Percentiles rank a stretch among this genome's conserved stretches.
phyloP scores from a whole-genome alignment of 306 rosid genomes.

The cucumber (Cucumis sativus) region Cucumber_9930_V3 NC_026658.2:10097001-10097500 shows the following conservation, averaged over 20 bases:
- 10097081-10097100: too few species aligned
- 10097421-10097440: neutral
- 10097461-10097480: neutral
- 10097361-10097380: conserved; percentile 21
- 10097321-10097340: conserved; percentile 58
- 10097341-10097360: conserved; percentile 48
- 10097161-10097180: too few species aligned
- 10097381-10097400: neutral
- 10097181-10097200: too few species aligned
- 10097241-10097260: conserved; percentile 9
- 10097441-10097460: neutral
- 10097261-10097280: conserved; percentile 49
- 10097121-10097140: too few species aligned
- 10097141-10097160: too few species aligned
- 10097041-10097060: too few species aligned
- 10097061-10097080: too few species aligned
- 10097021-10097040: too few species aligned
- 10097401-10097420: neutral
- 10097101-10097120: too few species aligned
- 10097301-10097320: conserved; percentile 71
- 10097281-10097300: conserved; percentile 58
- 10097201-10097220: too few species aligned
- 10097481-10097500: neutral
- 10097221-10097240: too few species aligned
- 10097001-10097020: too few species aligned